Conservation (phyloP, 2,329 filamentous ascomycete species). For the Aspergillus fumigatus region DNA sequence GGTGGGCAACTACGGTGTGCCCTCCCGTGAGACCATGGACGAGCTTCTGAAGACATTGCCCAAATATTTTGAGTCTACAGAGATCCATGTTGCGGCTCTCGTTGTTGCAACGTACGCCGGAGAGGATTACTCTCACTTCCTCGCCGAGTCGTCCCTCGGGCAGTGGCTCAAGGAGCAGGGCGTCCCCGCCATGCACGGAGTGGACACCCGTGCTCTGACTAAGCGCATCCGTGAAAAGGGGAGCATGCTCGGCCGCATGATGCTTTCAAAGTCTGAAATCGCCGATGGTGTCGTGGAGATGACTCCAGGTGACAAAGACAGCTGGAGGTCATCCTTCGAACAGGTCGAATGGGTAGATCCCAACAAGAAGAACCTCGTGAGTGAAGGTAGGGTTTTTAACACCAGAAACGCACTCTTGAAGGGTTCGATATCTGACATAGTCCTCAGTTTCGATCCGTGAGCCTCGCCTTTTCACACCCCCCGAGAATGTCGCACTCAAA, state of each 20-base stretch:
- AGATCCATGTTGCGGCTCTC: constrained; percentile 92
- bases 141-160: constrained; percentile 84
- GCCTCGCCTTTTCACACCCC: constrained; percentile 80
- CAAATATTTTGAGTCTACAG: constrained; percentile 83
- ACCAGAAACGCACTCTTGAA: neutral
- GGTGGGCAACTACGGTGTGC: constrained; percentile 96
- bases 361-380: constrained; percentile 87
- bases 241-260: constrained; percentile 90
- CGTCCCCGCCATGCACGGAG: constrained; percentile 87
- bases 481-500: constrained; percentile 64
- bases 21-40: constrained; percentile 78
- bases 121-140: constrained; percentile 91
- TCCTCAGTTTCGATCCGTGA: constrained; percentile 76
- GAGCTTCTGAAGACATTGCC: constrained; percentile 80
- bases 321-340: constrained; percentile 64
- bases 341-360: constrained; percentile 84
- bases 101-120: constrained; percentile 88
- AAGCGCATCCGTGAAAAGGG: constrained; percentile 92
- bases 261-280: constrained; percentile 60
- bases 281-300: constrained; percentile 32
- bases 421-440: constrained; percentile 25
- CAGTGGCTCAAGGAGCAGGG: constrained; percentile 95
- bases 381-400: constrained; percentile 69
- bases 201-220: constrained; percentile 89
- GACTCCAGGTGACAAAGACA: constrained; percentile 39